Conservation (phyloP, 1,139 yeast genomes). For the Candida sp. region DNA sequence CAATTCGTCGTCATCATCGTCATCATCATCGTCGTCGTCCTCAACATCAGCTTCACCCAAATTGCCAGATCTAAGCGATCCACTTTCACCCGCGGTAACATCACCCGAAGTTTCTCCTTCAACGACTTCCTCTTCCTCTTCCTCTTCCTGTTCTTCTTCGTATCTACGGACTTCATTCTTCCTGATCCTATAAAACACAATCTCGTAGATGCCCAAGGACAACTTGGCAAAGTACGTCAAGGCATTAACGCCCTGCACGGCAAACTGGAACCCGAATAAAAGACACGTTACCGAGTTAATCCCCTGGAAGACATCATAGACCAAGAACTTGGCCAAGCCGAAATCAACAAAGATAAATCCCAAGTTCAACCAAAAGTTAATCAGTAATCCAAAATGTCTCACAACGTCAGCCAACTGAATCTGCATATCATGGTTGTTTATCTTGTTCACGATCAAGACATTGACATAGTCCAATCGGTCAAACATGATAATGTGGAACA, state of each 20-base stretch:
- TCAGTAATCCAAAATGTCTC: slow-evolving; percentile 10
- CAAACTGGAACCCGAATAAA: slow-evolving; percentile 79
- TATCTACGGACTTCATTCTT: slow-evolving; percentile 14
- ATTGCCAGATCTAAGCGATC: slow-evolving; percentile 35
- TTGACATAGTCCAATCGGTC: slow-evolving; percentile 65
- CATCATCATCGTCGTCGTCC: slow-evolving; percentile 13
- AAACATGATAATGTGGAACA: slow-evolving; percentile 74
- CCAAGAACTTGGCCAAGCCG: slow-evolving; percentile 56
- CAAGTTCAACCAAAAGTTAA: slow-evolving; percentile 33
- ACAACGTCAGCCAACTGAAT: slow-evolving; percentile 12
- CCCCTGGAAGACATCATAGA: slow-evolving; percentile 60
- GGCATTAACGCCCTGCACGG: slow-evolving; percentile 63
- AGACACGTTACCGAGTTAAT: slow-evolving; percentile 55
- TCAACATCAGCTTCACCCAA: slow-evolving; percentile 15
- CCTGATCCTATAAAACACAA: slow-evolving; percentile 30
- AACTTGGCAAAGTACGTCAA: slow-evolving; percentile 53
- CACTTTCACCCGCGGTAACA: slow-evolving; percentile 36
- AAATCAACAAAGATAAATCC: slow-evolving; percentile 54
- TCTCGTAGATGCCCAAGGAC: slow-evolving; percentile 60
- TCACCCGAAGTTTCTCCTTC: slow-evolving; percentile 56
- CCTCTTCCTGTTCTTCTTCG: slow-evolving; percentile 50
- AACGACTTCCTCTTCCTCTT: slow-evolving; percentile 59
- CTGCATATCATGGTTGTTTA: slow-evolving; percentile 23
- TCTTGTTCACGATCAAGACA: slow-evolving; percentile 36
- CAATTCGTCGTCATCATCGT: slow-evolving; percentile 54